These are phyloP conservation scores for Entelexis paramagnoliae DNA, from an alignment of 1,139 yeast genomes.

Conservation along the genomic window DNA sequence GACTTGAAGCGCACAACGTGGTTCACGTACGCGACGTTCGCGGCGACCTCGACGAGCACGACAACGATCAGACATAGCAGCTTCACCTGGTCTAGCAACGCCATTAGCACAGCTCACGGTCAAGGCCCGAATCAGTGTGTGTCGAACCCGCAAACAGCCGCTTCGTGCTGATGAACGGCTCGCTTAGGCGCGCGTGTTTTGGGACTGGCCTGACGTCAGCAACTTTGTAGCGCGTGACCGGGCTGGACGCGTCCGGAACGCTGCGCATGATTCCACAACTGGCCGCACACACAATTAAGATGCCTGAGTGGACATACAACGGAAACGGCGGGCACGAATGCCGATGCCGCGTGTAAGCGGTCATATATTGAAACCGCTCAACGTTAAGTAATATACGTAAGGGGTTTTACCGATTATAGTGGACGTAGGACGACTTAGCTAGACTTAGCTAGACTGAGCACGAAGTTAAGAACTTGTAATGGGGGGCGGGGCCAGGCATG, in stretches of 20 bases:
- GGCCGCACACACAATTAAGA: too few relatives aligned
- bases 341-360: too few relatives aligned
- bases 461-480: too few relatives aligned
- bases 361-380: too few relatives aligned
- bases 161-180: constrained; percentile 3
- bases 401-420: too few relatives aligned
- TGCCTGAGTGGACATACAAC: too few relatives aligned
- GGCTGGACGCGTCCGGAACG: neutral
- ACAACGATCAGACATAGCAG: constrained; percentile 19
- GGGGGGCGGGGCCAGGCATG: too few relatives aligned
- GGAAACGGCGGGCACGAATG: too few relatives aligned
- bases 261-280: too few relatives aligned
- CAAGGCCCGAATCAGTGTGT: neutral
- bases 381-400: too few relatives aligned
- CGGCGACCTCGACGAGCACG: constrained; percentile 20
- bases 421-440: too few relatives aligned
- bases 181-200: constrained; percentile 1
- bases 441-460: too few relatives aligned
- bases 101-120: constrained; percentile 3
- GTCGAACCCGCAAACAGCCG: neutral
- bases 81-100: constrained; percentile 18
- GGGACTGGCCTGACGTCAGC: neutral
- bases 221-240: neutral
- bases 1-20: constrained; percentile 23
- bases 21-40: constrained; percentile 22